These are phyloP conservation scores for Salix brachista DNA, from an alignment of 345 rosid genomes.

Conservation along the genomic window DNA sequence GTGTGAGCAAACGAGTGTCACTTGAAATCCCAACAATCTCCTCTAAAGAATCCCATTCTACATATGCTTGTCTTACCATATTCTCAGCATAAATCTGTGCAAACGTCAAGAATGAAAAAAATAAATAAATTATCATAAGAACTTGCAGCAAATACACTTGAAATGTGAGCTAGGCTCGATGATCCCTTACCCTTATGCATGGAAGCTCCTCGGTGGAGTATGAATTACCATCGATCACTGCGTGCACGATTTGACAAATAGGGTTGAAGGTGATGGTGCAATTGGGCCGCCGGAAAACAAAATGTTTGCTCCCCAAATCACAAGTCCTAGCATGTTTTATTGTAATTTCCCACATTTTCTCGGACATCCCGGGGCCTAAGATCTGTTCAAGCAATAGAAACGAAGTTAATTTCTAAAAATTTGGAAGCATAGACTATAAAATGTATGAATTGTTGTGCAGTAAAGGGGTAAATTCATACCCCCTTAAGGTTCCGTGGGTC, in stretches of 20 bases:
- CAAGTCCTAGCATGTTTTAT: conserved; percentile 74
- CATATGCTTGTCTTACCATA: conserved; percentile 56
- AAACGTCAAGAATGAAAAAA: background rate
- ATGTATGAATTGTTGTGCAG: background rate
- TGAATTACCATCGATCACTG: conserved; percentile 40
- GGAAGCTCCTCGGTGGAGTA: conserved; percentile 32
- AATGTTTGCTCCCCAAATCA: conserved; percentile 50
- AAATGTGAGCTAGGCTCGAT: background rate
- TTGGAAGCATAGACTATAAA: background rate
- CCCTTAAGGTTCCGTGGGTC: conserved; percentile 46
- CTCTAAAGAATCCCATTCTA: conserved; percentile 47
- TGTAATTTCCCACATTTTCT: conserved; percentile 70
- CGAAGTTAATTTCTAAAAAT: too few relatives aligned
- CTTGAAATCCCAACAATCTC: conserved; percentile 39
- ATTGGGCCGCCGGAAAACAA: conserved; percentile 31
- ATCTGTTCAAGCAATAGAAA: conserved; percentile 35
- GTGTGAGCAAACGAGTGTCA: conserved; percentile 49
- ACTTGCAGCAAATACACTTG: background rate
- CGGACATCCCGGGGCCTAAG: conserved; percentile 68
- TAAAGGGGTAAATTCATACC: conserved; percentile 28
- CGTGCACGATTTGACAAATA: conserved; percentile 56
- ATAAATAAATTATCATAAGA: background rate
- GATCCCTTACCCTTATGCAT: conserved; percentile 4
- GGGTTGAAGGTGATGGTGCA: conserved; percentile 50
- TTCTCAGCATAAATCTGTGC: conserved; percentile 42